A percentile compares a stretch with the other conserved stretches of the same genome.
Evolutionary conservation across 805 yeast species (phyloP).

Genomic region (Phaffomyces thermotolerans): DNA sequence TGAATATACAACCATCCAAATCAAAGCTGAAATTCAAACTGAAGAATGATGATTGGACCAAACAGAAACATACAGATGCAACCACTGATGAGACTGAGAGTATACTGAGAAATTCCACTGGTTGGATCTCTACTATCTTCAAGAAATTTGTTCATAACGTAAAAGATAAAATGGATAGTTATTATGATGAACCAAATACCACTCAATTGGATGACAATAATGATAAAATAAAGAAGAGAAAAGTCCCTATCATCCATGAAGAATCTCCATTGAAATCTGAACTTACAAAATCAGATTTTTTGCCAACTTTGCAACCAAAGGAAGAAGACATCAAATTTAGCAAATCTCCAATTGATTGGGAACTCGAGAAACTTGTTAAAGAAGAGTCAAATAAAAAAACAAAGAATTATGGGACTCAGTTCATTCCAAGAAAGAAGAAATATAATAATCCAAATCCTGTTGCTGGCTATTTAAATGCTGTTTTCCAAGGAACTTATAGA

Average conservation of each 20-base stretch:
- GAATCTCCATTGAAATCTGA: constrained; percentile 9
- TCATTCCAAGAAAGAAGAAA: constrained; percentile 20
- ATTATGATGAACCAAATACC: background rate
- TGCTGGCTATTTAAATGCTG: constrained; percentile 25
- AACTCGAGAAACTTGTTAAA: constrained; percentile 4
- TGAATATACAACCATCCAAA: background rate
- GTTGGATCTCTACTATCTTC: background rate
- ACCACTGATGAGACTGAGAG: constrained; percentile 12
- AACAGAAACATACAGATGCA: constrained; percentile 10
- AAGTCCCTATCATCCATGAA: background rate
- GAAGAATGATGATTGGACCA: constrained; percentile 12
- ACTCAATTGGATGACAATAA: constrained; percentile 3
- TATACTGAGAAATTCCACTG: background rate
- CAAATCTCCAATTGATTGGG: constrained; percentile 20
- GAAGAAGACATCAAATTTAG: constrained; percentile 14
- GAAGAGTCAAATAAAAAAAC: background rate
- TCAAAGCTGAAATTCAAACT: background rate
- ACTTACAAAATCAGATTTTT: constrained; percentile 6
- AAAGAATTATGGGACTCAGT: constrained; percentile 31
- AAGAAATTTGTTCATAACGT: background rate
- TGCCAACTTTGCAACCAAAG: constrained; percentile 10
- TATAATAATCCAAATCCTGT: constrained; percentile 13
- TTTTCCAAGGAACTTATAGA: constrained; percentile 29
- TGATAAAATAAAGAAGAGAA: constrained; percentile 9
- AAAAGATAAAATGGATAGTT: background rate